Percentiles rank a stretch among this genome's conserved stretches.
Conservation (phyloP, 345 rosid genomes). For the Eucalyptus caleyi region DNA sequence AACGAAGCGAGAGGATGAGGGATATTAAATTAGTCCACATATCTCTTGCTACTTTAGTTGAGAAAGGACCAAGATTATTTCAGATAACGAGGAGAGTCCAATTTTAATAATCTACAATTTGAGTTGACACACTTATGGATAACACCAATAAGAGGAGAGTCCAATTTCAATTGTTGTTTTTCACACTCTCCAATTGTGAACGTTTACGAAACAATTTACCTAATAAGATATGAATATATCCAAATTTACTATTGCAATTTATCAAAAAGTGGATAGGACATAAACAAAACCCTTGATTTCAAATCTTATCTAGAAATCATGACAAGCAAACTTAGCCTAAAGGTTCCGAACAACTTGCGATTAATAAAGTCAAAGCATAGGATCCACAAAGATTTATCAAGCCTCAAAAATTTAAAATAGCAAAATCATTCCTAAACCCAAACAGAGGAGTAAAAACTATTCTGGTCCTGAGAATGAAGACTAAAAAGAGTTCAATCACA, state of each 20-base stretch:
- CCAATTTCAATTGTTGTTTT: not conserved
- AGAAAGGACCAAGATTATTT: not conserved
- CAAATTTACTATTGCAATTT: too few species aligned
- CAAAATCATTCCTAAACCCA: not conserved
- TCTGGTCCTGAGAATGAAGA: not conserved
- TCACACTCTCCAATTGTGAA: too few species aligned
- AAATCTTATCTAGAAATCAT: too few species aligned
- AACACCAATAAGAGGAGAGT: too few species aligned
- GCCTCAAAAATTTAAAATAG: not conserved
- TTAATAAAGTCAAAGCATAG: not conserved
- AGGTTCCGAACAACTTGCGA: not conserved
- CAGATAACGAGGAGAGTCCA: not conserved
- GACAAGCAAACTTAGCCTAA: too few species aligned
- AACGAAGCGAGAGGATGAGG: not conserved
- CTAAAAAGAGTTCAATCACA: not conserved
- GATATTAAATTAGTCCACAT: not conserved
- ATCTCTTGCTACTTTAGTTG: not conserved
- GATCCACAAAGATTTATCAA: not conserved
- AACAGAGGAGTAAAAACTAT: not conserved
- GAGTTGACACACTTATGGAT: too few species aligned
- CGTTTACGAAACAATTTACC: too few species aligned
- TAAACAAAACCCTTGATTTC: too few species aligned
- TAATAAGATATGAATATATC: too few species aligned
- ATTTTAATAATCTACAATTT: too few species aligned
- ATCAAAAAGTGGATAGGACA: too few species aligned